Evolutionary conservation across 139 green algal species (phyloP).

Genomic region (Eudorina sp.): DNA sequence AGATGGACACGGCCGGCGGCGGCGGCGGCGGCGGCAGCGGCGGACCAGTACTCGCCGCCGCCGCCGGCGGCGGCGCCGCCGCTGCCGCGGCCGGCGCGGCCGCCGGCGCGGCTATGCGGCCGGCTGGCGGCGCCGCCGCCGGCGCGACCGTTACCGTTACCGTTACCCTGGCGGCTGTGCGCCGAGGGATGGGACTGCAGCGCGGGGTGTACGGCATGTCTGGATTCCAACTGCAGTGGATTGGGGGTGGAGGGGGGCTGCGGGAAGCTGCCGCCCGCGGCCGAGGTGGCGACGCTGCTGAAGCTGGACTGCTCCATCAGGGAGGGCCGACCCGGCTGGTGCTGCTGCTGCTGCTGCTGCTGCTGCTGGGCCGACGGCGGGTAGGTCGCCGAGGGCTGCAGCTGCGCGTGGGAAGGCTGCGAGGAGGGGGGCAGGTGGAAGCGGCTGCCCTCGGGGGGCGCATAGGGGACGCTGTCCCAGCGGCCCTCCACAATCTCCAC

Average conservation of each 20-base stretch:
- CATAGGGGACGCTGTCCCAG: not conserved
- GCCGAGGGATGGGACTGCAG: not conserved
- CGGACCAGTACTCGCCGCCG: too few relatives aligned
- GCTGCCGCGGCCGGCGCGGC: not conserved
- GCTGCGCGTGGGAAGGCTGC: too few relatives aligned
- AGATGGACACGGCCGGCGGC: not conserved
- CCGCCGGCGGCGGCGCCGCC: not conserved
- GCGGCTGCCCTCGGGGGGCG: not conserved
- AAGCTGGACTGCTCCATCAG: not conserved
- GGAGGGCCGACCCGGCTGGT: not conserved
- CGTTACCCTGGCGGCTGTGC: not conserved
- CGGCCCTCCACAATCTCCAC: constrained; percentile 19
- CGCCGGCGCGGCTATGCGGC: not conserved
- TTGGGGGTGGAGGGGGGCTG: not conserved
- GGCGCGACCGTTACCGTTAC: not conserved
- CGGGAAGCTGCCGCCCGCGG: not conserved
- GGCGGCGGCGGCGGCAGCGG: not conserved
- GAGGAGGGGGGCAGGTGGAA: too few relatives aligned
- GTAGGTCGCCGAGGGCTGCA: not conserved
- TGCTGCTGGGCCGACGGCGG: not conserved
- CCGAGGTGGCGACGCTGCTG: not conserved
- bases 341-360: not conserved
- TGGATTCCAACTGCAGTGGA: not conserved
- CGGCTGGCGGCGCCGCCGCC: not conserved
- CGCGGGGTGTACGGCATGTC: not conserved